Percentiles rank a stretch among this genome's conserved stretches.
Conservation (phyloP, 208 protist genomes). For the Acanthamoeba triangularis region DNA sequence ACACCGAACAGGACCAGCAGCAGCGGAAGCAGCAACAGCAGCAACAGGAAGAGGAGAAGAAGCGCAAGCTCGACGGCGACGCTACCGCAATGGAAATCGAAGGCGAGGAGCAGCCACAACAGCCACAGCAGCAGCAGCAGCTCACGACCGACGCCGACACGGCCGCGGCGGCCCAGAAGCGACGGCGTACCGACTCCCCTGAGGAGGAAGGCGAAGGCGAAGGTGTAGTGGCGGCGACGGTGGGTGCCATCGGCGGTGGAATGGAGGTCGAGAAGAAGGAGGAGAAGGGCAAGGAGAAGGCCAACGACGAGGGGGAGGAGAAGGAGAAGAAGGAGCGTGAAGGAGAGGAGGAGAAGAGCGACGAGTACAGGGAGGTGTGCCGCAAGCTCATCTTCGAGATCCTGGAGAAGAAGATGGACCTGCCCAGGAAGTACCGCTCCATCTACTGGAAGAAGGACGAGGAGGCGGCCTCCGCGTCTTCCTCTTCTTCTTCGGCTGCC, state of each 20-base stretch:
- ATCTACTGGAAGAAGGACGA: neutral
- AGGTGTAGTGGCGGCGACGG: no score
- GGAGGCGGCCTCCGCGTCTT: neutral
- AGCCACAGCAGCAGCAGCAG: no score
- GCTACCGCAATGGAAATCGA: neutral
- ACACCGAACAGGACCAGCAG: neutral
- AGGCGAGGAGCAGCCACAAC: neutral
- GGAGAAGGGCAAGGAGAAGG: slow-evolving; percentile 59
- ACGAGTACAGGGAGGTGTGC: slow-evolving; percentile 63
- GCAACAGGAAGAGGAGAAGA: slow-evolving; percentile 7
- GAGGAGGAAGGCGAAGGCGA: neutral
- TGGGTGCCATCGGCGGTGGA: neutral
- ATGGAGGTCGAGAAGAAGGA: slow-evolving; percentile 10
- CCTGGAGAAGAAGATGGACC: slow-evolving; percentile 41
- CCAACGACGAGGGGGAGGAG: neutral
- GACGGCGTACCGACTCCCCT: no score
- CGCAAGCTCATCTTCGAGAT: slow-evolving; percentile 40
- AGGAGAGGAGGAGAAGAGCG: neutral
- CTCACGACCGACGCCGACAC: no score
- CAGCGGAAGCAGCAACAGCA: neutral
- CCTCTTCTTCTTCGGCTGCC: neutral
- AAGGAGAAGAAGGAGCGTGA: neutral
- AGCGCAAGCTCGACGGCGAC: neutral
- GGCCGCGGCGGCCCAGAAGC: no score
- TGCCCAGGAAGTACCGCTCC: slow-evolving; percentile 5